phyloP scores from a whole-genome alignment of 2,329 filamentous ascomycete genomes.

The Neonectria punicea region DNA sequence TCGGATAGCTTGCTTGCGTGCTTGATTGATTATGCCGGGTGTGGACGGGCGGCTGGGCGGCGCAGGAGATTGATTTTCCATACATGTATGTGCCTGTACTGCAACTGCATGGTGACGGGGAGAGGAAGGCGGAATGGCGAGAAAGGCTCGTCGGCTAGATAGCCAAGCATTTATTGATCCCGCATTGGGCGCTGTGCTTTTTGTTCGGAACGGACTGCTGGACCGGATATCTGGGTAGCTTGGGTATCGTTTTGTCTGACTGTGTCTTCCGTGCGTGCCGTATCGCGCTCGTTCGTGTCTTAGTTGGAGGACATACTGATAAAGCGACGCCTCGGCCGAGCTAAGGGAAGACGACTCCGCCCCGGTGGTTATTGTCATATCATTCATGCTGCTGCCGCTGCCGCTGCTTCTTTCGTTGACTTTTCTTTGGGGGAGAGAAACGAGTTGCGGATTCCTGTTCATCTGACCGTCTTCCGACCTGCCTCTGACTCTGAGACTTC shows the following conservation, averaged over 20 bases:
- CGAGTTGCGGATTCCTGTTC: not conserved
- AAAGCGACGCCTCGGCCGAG: not conserved
- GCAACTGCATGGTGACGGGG: not conserved
- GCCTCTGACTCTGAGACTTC: not conserved
- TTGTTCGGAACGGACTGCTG: not conserved
- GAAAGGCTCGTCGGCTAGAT: not conserved
- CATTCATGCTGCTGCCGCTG: not conserved
- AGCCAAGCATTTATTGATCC: not conserved
- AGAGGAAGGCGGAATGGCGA: not conserved
- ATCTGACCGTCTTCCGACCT: not conserved
- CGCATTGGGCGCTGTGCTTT: conserved; percentile 1
- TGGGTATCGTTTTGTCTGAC: not conserved
- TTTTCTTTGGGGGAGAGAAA: not conserved
- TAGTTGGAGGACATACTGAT: not conserved
- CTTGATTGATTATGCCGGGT: conserved; percentile 14
- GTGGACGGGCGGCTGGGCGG: conserved; percentile 10
- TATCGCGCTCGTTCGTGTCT: not conserved
- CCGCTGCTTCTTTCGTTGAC: not conserved
- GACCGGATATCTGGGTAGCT: not conserved
- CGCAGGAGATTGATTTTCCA: conserved; percentile 2
- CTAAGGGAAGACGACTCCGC: not conserved
- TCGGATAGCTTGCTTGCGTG: conserved; percentile 1
- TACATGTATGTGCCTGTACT: no score
- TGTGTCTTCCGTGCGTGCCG: not conserved
- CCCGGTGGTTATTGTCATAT: not conserved